A percentile compares a stretch with the other conserved stretches of the same genome.
These are phyloP conservation scores for Fusarium phyllophilum DNA, from an alignment of 2,329 filamentous ascomycete species.

Conservation along the genomic window DNA sequence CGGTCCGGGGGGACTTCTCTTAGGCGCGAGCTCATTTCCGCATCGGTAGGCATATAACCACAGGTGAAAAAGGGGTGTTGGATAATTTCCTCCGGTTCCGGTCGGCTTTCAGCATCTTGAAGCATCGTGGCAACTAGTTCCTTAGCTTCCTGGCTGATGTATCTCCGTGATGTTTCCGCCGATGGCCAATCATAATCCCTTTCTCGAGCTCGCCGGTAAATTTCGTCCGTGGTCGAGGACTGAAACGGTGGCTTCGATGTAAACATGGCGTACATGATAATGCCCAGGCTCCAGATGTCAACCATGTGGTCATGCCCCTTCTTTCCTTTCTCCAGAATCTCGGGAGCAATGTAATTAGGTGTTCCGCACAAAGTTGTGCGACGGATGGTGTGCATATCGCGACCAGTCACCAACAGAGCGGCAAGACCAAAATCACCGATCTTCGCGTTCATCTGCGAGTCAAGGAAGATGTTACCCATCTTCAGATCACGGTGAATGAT, in stretches of 20 bases:
- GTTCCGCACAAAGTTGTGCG: constrained; percentile 96
- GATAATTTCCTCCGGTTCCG: constrained; percentile 80
- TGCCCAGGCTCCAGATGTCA: constrained; percentile 97
- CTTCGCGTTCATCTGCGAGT: constrained; percentile 95
- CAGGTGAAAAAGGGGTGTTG: constrained; percentile 82
- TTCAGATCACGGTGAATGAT: constrained; percentile 98
- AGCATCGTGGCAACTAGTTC: constrained; percentile 81
- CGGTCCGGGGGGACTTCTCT: constrained; percentile 67
- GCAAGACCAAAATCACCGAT: constrained; percentile 97
- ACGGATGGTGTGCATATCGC: constrained; percentile 84
- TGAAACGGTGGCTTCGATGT: constrained; percentile 97
- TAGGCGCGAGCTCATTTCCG: constrained; percentile 68
- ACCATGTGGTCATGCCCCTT: constrained; percentile 98
- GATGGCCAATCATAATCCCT: constrained; percentile 85
- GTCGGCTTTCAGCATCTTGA: constrained; percentile 78
- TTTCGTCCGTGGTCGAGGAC: constrained; percentile 87
- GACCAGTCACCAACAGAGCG: constrained; percentile 88
- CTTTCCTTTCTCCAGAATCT: constrained; percentile 93
- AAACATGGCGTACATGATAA: constrained; percentile 98
- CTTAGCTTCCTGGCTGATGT: constrained; percentile 79
- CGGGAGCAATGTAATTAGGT: constrained; percentile 97
- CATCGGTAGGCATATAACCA: constrained; percentile 74
- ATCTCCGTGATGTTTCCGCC: constrained; percentile 71
- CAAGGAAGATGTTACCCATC: constrained; percentile 97
- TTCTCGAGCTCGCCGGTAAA: constrained; percentile 76